Base-by-base conservation (phyloP, 2,329 filamentous ascomycete species). In the Dactylella cylindrospora region DNA sequence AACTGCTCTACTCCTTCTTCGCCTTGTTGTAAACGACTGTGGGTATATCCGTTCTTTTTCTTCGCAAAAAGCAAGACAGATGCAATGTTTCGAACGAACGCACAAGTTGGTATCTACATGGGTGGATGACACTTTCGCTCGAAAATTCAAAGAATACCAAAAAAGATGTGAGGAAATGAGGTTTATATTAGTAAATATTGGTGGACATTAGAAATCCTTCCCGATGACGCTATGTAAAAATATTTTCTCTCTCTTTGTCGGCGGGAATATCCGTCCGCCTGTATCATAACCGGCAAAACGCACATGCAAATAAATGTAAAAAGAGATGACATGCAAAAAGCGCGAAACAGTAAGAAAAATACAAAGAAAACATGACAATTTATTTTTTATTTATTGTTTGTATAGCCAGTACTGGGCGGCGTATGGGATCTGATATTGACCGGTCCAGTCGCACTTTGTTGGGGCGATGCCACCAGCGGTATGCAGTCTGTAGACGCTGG, bases 391-490 rank as follows among this genome's bases (percentile, higher is more conserved):
- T 41, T 23, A 28, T 22, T 25, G 29, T 43, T 54, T 44, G 49
- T 54, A 62, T 19, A 62, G 15, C 32, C 33, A 62, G 43, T 62
- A 62, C 25, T 41, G 35, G 40, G 57, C 57, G 10, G 57, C 22
- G 38, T 62, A 62, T 1, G 49, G 57, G 43, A 62, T 44, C 22
- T 49, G 36, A 15, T 31, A 36, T 15, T 44, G 26, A 15, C 49
- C 57, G 5, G 25, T n/a, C 43, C 41, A 44, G 20, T 79, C 72
- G 71, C 91, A 97, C 0, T 83, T 86, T 20, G 80, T 76, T 0
- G 90, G 90, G 1, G 89, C 75, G 39, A 79, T 81, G 8, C 91
- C 91, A 20, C 90, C 90, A 0, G 85, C 89, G 8, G 91, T 97
- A 69, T 87, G 80, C 36, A 96, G 75, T 9, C 91, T 81, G 74